Evolutionary conservation across 2,329 filamentous ascomycete species (phyloP).

Genomic region (Epichloe elymi): DNA sequence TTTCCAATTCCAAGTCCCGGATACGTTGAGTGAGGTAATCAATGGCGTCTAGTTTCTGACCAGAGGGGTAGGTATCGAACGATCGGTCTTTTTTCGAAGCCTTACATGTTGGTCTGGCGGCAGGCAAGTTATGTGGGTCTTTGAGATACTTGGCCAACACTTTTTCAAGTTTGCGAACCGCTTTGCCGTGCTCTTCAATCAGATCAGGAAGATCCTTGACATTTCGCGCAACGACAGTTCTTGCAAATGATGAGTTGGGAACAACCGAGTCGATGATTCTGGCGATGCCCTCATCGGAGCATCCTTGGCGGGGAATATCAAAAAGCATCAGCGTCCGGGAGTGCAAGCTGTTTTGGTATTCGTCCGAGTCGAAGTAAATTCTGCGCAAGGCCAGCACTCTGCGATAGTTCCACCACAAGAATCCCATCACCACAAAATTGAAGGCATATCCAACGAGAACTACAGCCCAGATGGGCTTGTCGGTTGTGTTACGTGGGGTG

Average conservation of each 20-base stretch:
- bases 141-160: conserved; percentile 83
- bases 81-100: conserved; percentile 69
- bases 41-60: conserved; percentile 81
- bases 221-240: conserved; percentile 76
- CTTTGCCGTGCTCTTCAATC: conserved; percentile 69
- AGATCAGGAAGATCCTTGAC: conserved; percentile 79
- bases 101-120: conserved; percentile 63
- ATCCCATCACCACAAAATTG: conserved; percentile 62
- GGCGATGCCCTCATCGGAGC: conserved; percentile 77
- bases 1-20: conserved; percentile 65
- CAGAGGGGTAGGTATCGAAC: conserved; percentile 47
- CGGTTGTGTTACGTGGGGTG: conserved; percentile 43
- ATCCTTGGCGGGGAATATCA: conserved; percentile 65
- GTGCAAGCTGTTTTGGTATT: conserved; percentile 81
- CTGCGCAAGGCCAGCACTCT: conserved; percentile 59
- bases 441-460: conserved; percentile 51
- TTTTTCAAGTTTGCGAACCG: conserved; percentile 70
- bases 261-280: conserved; percentile 70
- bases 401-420: conserved; percentile 84
- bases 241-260: conserved; percentile 64
- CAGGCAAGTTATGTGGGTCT: conserved; percentile 67
- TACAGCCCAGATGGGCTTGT: conserved; percentile 42
- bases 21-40: conserved; percentile 84
- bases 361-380: conserved; percentile 69
- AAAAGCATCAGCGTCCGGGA: conserved; percentile 61